These are phyloP conservation scores for Avena sativa DNA, from an alignment of 176 grass and related monocot genomes.

Conservation along the genomic window DNA sequence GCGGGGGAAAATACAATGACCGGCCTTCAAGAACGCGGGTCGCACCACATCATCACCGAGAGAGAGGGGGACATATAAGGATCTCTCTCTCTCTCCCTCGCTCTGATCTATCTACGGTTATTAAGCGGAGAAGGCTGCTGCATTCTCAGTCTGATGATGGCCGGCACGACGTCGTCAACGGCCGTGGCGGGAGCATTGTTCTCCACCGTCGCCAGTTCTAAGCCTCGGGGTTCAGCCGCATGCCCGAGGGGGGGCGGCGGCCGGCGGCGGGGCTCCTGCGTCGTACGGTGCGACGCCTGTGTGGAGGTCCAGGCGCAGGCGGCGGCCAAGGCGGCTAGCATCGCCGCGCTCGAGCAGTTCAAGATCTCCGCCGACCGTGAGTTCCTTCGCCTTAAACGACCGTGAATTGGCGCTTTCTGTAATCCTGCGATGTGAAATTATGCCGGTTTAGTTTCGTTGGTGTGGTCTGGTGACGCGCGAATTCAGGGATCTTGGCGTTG, in stretches of 20 bases:
- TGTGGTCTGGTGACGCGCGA: not conserved
- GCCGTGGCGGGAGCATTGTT: conserved; percentile 53
- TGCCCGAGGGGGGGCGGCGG: conserved; percentile 43
- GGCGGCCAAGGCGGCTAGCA: conserved; percentile 51
- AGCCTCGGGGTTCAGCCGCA: conserved; percentile 17
- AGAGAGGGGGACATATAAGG: conserved; percentile 13
- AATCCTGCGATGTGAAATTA: not conserved
- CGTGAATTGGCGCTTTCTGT: too few relatives aligned
- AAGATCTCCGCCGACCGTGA: conserved; percentile 92
- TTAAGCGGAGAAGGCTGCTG: not conserved
- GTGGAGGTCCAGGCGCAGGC: conserved; percentile 9
- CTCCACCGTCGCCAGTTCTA: conserved; percentile 26
- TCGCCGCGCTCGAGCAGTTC: conserved; percentile 82
- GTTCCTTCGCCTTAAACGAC: conserved; percentile 2
- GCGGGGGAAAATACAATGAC: too few relatives aligned
- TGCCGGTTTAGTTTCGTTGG: not conserved
- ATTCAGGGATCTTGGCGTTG: conserved; percentile 25
- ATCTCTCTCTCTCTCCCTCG: not conserved
- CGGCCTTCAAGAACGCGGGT: not conserved
- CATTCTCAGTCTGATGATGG: conserved; percentile 51
- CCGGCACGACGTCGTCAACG: conserved; percentile 52
- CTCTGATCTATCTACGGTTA: not conserved
- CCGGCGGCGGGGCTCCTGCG: conserved; percentile 38
- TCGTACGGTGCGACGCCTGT: conserved; percentile 67
- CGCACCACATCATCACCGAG: not conserved